Conservation (phyloP, 2,329 filamentous ascomycete genomes). For the Phaeomoniella chlamydospora region DNA sequence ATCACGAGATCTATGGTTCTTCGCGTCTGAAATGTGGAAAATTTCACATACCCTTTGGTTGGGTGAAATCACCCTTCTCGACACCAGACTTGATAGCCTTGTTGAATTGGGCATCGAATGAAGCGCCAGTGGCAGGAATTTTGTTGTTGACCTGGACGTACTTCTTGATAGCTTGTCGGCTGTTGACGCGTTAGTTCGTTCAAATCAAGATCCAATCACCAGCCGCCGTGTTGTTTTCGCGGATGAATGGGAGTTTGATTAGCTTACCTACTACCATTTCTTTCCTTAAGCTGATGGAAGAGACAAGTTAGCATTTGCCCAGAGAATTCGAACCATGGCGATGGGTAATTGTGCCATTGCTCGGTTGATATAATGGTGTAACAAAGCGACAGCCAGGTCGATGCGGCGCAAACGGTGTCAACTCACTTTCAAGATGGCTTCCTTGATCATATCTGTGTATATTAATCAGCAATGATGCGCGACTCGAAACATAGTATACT, state of each 20-base stretch:
- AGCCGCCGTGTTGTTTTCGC: slow-evolving; percentile 1
- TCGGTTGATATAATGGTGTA: slow-evolving; percentile 5
- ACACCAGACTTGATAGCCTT: slow-evolving; percentile 69
- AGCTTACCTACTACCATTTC: slow-evolving; percentile 55
- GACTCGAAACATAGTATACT: slow-evolving; percentile 27
- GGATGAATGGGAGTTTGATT: slow-evolving; percentile 9
- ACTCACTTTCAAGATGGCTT: slow-evolving; percentile 58
- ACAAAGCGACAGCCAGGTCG: slow-evolving; percentile 20
- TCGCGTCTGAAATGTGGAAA: too few species aligned
- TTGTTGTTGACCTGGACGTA: slow-evolving; percentile 61
- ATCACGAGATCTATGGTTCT: too few species aligned
- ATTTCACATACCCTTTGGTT: slow-evolving; percentile 71
- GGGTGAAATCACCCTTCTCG: slow-evolving; percentile 73
- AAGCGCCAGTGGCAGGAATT: slow-evolving; percentile 36
- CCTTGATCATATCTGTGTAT: slow-evolving; percentile 55
- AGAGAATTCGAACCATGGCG: slow-evolving; percentile 5
- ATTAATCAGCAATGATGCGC: slow-evolving; percentile 38
- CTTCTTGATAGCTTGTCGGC: slow-evolving; percentile 61
- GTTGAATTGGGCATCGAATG: slow-evolving; percentile 69
- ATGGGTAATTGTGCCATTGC: slow-evolving; percentile 5
- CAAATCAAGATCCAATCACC: not conserved
- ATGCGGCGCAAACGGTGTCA: slow-evolving; percentile 33
- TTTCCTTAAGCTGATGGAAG: slow-evolving; percentile 49
- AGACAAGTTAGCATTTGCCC: slow-evolving; percentile 31
- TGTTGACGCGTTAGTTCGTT: slow-evolving; percentile 19